phyloP scores from a whole-genome alignment of 139 green algal species.

The Dunaliella primolecta region DNA sequence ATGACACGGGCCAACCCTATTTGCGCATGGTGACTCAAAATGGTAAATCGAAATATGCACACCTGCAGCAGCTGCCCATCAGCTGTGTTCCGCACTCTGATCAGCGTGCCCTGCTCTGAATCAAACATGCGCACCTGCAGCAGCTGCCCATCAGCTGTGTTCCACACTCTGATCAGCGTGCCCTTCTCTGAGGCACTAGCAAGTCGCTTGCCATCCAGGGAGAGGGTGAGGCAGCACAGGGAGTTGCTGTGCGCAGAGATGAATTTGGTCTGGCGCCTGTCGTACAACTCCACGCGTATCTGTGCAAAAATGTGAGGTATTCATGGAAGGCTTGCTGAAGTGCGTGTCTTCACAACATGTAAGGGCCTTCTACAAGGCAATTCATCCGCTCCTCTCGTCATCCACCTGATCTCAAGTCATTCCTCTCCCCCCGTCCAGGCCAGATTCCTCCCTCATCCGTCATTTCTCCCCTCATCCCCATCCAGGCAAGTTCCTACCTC shows the following conservation, averaged over 20 bases:
- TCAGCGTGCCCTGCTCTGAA: conserved; percentile 87
- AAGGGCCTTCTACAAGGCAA: too few relatives aligned
- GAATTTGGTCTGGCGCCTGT: conserved; percentile 85
- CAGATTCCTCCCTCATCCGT: too few relatives aligned
- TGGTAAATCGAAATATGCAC: too few relatives aligned
- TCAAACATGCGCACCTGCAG: conserved; percentile 72
- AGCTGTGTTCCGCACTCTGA: conserved; percentile 85
- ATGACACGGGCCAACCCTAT: too few relatives aligned
- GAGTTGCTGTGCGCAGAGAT: conserved; percentile 83
- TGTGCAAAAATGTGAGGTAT: conserved; percentile 31
- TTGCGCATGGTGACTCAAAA: too few relatives aligned
- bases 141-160: conserved; percentile 75
- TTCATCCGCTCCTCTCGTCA: too few relatives aligned
- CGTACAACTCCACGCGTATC: conserved; percentile 93
- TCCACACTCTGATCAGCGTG: conserved; percentile 88
- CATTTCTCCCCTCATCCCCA: too few relatives aligned
- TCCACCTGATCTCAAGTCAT: too few relatives aligned
- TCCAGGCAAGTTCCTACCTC: too few relatives aligned
- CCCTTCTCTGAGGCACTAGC: conserved; percentile 88
- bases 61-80: conserved; percentile 79
- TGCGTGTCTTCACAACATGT: too few relatives aligned
- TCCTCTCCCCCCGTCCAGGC: too few relatives aligned
- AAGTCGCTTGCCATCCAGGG: conserved; percentile 78
- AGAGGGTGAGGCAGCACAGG: conserved; percentile 69
- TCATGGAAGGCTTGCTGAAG: too few relatives aligned